Evolutionary conservation across 1,284 basidiomycete genomes (phyloP), one percentile per base, ranked within the genome.

Genomic region (Apiotrichum veenhuisii): DNA sequence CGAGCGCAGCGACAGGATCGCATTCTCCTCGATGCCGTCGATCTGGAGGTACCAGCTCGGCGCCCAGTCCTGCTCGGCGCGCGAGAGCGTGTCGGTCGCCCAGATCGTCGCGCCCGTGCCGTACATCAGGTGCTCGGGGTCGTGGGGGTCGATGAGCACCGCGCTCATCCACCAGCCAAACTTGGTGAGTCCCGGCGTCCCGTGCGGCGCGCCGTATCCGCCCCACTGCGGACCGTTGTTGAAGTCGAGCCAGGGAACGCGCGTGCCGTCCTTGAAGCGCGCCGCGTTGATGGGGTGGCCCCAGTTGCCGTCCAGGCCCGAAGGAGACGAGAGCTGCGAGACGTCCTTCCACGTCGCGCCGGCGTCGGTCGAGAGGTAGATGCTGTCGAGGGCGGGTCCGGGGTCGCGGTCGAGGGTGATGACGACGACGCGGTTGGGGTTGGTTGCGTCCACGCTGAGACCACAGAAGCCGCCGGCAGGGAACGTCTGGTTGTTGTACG

Each of bases 401-500:
- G 44, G 44, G 26, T 45, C 44, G 27, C 44, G 44, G 44, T 45
- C 44, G 27, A 45, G 44, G 1, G 44, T 30, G 26, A 45, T 45
- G n/a, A 45, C 44, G 9, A 30, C 44, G 18, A 45, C 26, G 18
- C 44, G 44, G 44, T 45, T 45, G 18, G 44, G 44, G 44, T 45
- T 20, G 18, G 27, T 30, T 2, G 44, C 44, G 27, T 45, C 44
- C 4, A 45, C 44, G 27, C 27, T 45, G 12, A 45, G 18, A n/a
- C 26, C 44, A 18, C 44, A 45, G 44, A 30, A 45, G 26, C 44
- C 44, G 27, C 44, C 44, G 26, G 44, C 44, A 12, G 44, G 44
- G 44, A 30, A 37, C 33, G 46, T 48, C 46, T 48, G 46, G 46
- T 48, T 48, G 46, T 25, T n/a, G 34, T 23, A 48, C 20, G 46